These are phyloP conservation scores for Shiraia bambusicola DNA, from an alignment of 2,329 filamentous ascomycete genomes.

Conservation along the genomic window DNA sequence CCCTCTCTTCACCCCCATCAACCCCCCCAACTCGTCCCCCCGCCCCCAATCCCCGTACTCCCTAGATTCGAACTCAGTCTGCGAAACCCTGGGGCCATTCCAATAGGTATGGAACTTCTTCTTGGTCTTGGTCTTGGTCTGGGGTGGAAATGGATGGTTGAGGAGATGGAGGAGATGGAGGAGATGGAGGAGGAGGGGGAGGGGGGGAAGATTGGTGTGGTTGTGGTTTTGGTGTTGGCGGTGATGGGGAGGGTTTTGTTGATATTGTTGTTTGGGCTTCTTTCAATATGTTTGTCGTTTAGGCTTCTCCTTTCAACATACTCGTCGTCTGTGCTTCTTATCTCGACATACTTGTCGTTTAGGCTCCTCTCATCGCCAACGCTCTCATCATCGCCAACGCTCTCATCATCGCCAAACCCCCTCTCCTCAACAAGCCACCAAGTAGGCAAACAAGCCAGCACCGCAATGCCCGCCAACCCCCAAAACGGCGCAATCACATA, in stretches of 20 bases:
- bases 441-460: constrained; percentile 68
- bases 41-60: constrained; percentile 38
- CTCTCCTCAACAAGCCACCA: constrained; percentile 75
- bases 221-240: too few relatives aligned
- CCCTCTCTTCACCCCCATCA: too few relatives aligned
- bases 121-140: constrained; percentile 36
- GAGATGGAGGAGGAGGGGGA: too few relatives aligned
- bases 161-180: too few relatives aligned
- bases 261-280: too few relatives aligned
- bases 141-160: constrained; percentile 38
- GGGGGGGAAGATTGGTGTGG: too few relatives aligned
- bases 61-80: constrained; percentile 51
- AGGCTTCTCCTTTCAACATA: too few relatives aligned
- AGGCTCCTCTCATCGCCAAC: constrained; percentile 11
- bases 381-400: constrained; percentile 42
- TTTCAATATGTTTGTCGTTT: too few relatives aligned
- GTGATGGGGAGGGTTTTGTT: too few relatives aligned
- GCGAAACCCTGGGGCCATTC: constrained; percentile 49
- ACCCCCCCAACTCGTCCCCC: constrained; percentile 39
- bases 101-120: constrained; percentile 47
- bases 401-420: constrained; percentile 56
- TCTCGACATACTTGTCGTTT: constrained; percentile 18
- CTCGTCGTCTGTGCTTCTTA: constrained; percentile 12
- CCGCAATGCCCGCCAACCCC: constrained; percentile 65
- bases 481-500: constrained; percentile 83